Evolutionary conservation across 306 rosid species (phyloP).

Genomic region (Amphicarpaea edgeworthii): DNA sequence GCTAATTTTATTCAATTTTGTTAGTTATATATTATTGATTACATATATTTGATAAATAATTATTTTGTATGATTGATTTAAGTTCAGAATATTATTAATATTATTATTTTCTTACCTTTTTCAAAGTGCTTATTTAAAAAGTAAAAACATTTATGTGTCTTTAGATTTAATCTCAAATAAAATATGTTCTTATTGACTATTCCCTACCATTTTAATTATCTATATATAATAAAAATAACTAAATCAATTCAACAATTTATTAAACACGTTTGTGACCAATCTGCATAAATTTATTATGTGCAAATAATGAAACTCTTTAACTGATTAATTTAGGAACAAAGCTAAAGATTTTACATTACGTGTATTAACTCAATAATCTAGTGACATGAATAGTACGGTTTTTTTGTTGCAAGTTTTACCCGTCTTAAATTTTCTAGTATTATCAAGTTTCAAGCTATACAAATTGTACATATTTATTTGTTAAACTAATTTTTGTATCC

Average conservation of each 20-base stretch:
- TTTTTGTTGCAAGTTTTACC: too few species aligned
- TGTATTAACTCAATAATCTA: too few species aligned
- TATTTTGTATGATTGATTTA: too few species aligned
- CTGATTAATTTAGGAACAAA: too few species aligned
- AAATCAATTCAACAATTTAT: neutral
- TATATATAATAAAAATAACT: neutral
- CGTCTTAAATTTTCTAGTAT: too few species aligned
- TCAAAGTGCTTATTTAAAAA: neutral
- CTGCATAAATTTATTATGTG: neutral
- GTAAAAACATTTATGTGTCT: neutral
- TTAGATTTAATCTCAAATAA: neutral
- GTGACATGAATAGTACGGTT: too few species aligned
- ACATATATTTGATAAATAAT: neutral
- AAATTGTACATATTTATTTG: too few species aligned
- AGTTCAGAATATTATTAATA: neutral
- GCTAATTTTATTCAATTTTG: neutral
- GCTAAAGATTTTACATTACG: too few species aligned
- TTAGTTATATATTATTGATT: neutral
- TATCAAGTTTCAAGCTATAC: too few species aligned
- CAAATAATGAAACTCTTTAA: too few species aligned
- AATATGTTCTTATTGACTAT: neutral
- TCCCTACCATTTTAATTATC: neutral
- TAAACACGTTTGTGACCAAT: neutral
- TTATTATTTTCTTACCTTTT: neutral
- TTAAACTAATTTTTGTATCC: too few species aligned